A percentile compares a stretch with the other conserved stretches of the same genome.
Evolutionary conservation across 805 yeast species (phyloP).

Genomic region (Metschnikowia vanudenii): DNA sequence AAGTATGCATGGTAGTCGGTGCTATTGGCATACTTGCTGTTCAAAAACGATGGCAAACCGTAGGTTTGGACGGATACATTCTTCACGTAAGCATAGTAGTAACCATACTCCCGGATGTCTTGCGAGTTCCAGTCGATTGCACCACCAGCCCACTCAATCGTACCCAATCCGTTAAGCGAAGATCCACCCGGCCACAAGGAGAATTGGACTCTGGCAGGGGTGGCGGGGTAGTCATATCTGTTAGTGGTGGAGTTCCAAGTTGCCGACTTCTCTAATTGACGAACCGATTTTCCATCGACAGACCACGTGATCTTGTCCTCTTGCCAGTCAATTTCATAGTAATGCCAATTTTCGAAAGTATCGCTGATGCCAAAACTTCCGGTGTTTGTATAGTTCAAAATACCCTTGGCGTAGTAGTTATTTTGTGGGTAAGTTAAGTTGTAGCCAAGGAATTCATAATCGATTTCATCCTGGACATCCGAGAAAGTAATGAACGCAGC

Average conservation of each 20-base stretch:
- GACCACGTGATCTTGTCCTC: slow-evolving; percentile 71
- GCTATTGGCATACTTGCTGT: slow-evolving; percentile 34
- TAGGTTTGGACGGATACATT: slow-evolving; percentile 64
- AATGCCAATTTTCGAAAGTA: slow-evolving; percentile 70
- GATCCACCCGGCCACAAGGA: slow-evolving; percentile 81
- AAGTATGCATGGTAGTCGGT: slow-evolving; percentile 49
- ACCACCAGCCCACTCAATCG: slow-evolving; percentile 88
- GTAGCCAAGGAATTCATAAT: slow-evolving; percentile 82
- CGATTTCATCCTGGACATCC: slow-evolving; percentile 87
- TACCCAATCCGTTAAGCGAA: slow-evolving; percentile 53
- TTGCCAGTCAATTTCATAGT: slow-evolving; percentile 77
- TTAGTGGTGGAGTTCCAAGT: slow-evolving; percentile 65
- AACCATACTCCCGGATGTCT: slow-evolving; percentile 76
- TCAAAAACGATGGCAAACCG: slow-evolving; percentile 63
- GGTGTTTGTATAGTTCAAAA: slow-evolving; percentile 63
- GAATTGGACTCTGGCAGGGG: slow-evolving; percentile 70
- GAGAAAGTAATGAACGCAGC: slow-evolving; percentile 80
- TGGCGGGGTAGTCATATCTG: slow-evolving; percentile 61
- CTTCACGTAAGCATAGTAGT: slow-evolving; percentile 66
- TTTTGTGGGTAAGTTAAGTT: slow-evolving; percentile 66
- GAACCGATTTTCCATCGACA: slow-evolving; percentile 63
- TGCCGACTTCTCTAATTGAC: slow-evolving; percentile 60
- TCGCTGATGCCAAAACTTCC: slow-evolving; percentile 40
- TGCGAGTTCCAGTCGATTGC: slow-evolving; percentile 73
- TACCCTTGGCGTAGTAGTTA: slow-evolving; percentile 78